Evolutionary conservation across 2,329 filamentous ascomycete genomes (phyloP).

Genomic region (Setomelanomma holmii): DNA sequence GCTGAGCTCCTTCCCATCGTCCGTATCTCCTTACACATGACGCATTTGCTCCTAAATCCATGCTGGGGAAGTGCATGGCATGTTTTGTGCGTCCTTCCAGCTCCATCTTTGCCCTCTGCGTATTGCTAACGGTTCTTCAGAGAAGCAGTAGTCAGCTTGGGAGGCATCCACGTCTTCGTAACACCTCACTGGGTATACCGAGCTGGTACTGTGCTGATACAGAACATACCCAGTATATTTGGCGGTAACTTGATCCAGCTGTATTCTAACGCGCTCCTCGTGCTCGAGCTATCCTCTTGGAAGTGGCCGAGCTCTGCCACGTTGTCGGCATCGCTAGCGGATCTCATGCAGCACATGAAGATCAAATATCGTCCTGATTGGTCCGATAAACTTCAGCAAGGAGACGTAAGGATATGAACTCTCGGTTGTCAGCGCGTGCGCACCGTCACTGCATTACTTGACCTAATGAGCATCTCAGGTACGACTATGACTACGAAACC

Average conservation of each 20-base stretch:
- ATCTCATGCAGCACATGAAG: constrained; percentile 44
- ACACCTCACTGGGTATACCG: constrained; percentile 48
- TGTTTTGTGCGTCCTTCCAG: constrained; percentile 18
- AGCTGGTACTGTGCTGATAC: constrained; percentile 40
- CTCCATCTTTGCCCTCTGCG: no score
- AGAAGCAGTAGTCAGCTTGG: constrained; percentile 41
- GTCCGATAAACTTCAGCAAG: constrained; percentile 31
- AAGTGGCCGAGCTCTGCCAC: constrained; percentile 45
- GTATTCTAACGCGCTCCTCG: constrained; percentile 44
- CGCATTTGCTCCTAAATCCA: constrained; percentile 42
- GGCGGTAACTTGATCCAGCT: constrained; percentile 42
- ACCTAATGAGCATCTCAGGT: constrained; percentile 11
- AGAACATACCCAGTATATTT: constrained; percentile 39
- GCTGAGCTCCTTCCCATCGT: constrained; percentile 34
- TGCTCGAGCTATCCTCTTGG: constrained; percentile 41
- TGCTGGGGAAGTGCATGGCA: constrained; percentile 43
- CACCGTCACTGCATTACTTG: neutral
- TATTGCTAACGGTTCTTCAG: constrained; percentile 20
- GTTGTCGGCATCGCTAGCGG: constrained; percentile 36
- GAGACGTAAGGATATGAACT: constrained; percentile 38
- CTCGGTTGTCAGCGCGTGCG: constrained; percentile 7
- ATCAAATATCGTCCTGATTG: constrained; percentile 36
- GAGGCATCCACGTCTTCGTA: constrained; percentile 40
- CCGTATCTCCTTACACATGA: constrained; percentile 40
- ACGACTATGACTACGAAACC: neutral